Percentiles rank a stretch among this genome's conserved stretches.
Conservation (phyloP, 306 rosid genomes). For the Prunus mira region DNA sequence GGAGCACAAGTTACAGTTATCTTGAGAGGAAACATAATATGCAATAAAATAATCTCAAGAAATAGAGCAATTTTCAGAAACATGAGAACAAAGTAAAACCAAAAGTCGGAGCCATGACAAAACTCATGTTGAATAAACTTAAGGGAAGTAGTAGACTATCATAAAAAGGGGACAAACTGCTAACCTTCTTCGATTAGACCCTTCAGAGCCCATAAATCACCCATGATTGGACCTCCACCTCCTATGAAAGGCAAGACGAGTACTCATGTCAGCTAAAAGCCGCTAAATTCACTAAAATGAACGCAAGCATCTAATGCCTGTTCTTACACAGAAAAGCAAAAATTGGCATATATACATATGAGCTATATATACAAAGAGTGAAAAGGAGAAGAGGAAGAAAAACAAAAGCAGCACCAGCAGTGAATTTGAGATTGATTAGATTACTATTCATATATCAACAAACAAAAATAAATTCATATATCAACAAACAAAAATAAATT, state of each 20-base stretch:
- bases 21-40: not conserved
- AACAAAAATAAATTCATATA: no score
- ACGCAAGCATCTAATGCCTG: not conserved
- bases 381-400: not conserved
- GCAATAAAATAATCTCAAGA: not conserved
- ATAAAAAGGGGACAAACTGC: constrained; percentile 6
- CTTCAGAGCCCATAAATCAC: constrained; percentile 97
- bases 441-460: not conserved
- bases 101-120: not conserved
- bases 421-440: not conserved
- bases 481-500: no score
- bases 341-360: not conserved
- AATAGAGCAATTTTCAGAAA: not conserved
- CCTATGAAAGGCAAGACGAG: constrained; percentile 45
- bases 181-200: constrained; percentile 90
- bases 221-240: constrained; percentile 98
- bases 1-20: not conserved
- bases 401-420: not conserved
- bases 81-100: not conserved
- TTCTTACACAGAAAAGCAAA: not conserved
- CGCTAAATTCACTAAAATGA: not conserved
- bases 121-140: not conserved
- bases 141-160: not conserved
- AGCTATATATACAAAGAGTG: not conserved
- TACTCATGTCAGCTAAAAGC: constrained; percentile 30